Evolutionary conservation across 495 filamentous ascomycete species (phyloP), one percentile per base, ranked within the genome.

Genomic region (Talaromyces stipitatus): DNA sequence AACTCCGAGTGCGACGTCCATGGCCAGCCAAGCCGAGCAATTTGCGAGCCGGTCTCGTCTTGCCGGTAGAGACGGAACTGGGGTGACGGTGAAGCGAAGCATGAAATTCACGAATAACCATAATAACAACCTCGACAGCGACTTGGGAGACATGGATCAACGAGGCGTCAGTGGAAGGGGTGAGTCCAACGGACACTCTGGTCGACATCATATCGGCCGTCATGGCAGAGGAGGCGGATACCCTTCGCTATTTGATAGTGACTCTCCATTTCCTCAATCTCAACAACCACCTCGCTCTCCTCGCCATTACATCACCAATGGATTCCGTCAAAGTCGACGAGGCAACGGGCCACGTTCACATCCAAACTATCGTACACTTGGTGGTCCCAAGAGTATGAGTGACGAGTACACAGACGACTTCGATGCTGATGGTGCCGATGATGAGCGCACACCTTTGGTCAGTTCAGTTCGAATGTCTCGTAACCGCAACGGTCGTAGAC

Each of bases 71-170:
- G 83, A 79, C 66, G 77, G 78, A 16, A 86, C 85, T 54, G 83
- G 79, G 47, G 78, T 91, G 16, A 80, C 82, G 6, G 83, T 86
- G 58, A 96, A 96, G 75, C 89, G 89, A 69, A 95, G 88, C 71
- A 97, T 97, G 94, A 97, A 98, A 64, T 97, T 97, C 63, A 87
- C 89, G n/a, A 95, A 89, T 69, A 89, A 88, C 57, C 88, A 84
- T 68, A 79, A 75, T 58, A 78, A 71, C 61, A 80, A 72, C 59
- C 77, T 79, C 36, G 86, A 90, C 52, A 80, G 78, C 30, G 77
- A 83, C 11, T 69, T 66, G n/a, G 77, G 75, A 23, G 87, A 91
- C 5, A 77, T 78, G 18, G 84, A 87, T 60, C 82, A 82, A 62
- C 83, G 81, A 55, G 79, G 82, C 52, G 83, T 79, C 61, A 82